Conservation (phyloP, 306 rosid species). For the Pyrus betulifolia region DNA sequence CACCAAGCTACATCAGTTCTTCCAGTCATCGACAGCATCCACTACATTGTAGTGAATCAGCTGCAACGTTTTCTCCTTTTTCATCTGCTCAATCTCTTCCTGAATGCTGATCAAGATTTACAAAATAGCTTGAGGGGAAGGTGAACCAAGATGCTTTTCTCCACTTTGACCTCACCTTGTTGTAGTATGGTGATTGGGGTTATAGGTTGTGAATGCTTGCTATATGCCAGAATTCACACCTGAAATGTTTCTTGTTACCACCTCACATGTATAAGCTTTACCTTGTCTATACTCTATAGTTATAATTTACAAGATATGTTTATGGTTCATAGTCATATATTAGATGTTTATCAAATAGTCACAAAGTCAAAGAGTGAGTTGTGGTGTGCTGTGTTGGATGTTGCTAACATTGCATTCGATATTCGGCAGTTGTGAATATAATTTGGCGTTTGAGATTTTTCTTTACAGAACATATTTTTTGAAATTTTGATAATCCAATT, state of each 20-base stretch:
- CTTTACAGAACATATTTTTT: not conserved
- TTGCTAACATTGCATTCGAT: constrained; percentile 16
- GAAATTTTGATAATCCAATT: not conserved
- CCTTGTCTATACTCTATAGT: constrained; percentile 15
- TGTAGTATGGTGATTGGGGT: constrained; percentile 1
- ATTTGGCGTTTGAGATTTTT: not conserved
- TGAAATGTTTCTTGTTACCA: constrained; percentile 17
- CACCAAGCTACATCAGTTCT: constrained; percentile 56
- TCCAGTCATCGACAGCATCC: constrained; percentile 75
- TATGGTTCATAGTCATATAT: constrained; percentile 15
- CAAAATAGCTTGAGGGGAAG: constrained; percentile 2
- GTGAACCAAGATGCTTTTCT: constrained; percentile 9
- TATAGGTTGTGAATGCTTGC: not conserved
- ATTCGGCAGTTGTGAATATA: constrained; percentile 21
- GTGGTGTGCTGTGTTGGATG: constrained; percentile 23
- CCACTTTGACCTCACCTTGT: constrained; percentile 3
- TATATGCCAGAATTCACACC: not conserved
- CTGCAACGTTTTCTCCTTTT: constrained; percentile 89
- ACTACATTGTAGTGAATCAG: constrained; percentile 72
- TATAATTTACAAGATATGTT: constrained; percentile 25
- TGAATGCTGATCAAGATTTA: constrained; percentile 46
- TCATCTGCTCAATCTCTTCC: constrained; percentile 83
- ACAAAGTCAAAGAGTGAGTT: constrained; percentile 17
- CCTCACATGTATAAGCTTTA: constrained; percentile 33
- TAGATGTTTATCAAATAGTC: constrained; percentile 19